These are phyloP conservation scores for Talaromyces sp. DNA, from an alignment of 2,329 filamentous ascomycete genomes.

Conservation along the genomic window DNA sequence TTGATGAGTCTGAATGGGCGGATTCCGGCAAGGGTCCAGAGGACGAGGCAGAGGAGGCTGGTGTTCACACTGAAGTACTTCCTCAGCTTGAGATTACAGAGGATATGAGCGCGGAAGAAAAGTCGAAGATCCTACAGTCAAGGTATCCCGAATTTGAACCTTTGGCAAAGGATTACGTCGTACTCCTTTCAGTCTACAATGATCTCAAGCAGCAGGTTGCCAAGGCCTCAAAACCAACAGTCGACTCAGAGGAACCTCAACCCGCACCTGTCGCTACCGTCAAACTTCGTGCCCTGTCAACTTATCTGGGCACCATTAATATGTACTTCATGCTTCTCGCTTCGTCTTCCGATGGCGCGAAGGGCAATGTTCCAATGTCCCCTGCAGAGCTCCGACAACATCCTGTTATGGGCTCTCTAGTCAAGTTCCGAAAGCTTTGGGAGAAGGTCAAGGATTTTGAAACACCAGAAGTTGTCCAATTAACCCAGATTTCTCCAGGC, in stretches of 20 bases:
- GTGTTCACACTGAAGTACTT: slow-evolving; percentile 81
- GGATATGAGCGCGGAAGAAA: slow-evolving; percentile 75
- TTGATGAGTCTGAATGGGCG: slow-evolving; percentile 87
- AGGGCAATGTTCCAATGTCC: slow-evolving; percentile 63
- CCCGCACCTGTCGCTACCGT: slow-evolving; percentile 60
- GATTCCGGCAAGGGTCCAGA: slow-evolving; percentile 53
- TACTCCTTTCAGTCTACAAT: slow-evolving; percentile 66
- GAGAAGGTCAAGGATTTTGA: slow-evolving; percentile 69
- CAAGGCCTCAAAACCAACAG: slow-evolving; percentile 52
- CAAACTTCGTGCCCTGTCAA: slow-evolving; percentile 78
- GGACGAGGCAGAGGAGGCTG: slow-evolving; percentile 51
- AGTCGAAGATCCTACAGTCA: slow-evolving; percentile 71
- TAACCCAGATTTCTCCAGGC: slow-evolving; percentile 18
- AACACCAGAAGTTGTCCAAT: slow-evolving; percentile 45
- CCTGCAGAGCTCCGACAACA: slow-evolving; percentile 85
- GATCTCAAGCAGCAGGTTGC: slow-evolving; percentile 62
- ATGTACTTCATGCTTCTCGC: slow-evolving; percentile 97
- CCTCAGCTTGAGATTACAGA: slow-evolving; percentile 80
- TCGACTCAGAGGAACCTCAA: slow-evolving; percentile 42
- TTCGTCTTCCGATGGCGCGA: slow-evolving; percentile 65
- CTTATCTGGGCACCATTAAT: slow-evolving; percentile 81
- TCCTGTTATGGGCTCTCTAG: slow-evolving; percentile 81
- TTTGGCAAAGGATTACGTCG: slow-evolving; percentile 75
- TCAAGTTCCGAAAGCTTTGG: slow-evolving; percentile 83
- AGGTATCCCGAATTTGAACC: slow-evolving; percentile 92